Evolutionary conservation across 257 asterid genomes (phyloP).

Genomic region (Galeopsis tetrahit): DNA sequence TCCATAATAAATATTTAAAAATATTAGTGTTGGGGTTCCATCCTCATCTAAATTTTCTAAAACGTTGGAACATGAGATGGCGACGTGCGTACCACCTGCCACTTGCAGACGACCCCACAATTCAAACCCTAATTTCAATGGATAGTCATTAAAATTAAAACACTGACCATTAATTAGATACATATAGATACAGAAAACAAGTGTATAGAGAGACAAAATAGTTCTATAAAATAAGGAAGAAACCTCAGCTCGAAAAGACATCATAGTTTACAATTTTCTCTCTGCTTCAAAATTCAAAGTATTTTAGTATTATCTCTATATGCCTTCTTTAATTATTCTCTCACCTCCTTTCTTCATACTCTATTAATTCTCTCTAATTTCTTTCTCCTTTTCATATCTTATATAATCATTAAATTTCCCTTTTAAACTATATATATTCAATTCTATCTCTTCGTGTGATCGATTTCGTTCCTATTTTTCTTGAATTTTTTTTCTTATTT

Average conservation of each 20-base stretch:
- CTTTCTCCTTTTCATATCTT: slow-evolving; percentile 11
- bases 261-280: slow-evolving; percentile 25
- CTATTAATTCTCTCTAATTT: slow-evolving; percentile 29
- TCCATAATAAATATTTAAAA: no score
- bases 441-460: background rate
- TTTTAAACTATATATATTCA: background rate
- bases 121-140: slow-evolving; percentile 52
- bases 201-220: slow-evolving; percentile 20
- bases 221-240: slow-evolving; percentile 35
- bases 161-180: slow-evolving; percentile 21
- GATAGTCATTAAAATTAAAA: background rate
- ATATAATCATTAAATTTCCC: background rate
- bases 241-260: slow-evolving; percentile 32
- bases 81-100: slow-evolving; percentile 55
- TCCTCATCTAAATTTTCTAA: slow-evolving; percentile 14
- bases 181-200: slow-evolving; percentile 13
- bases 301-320: slow-evolving; percentile 13
- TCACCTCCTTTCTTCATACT: slow-evolving; percentile 34
- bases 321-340: slow-evolving; percentile 31
- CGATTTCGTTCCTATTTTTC: slow-evolving; percentile 33
- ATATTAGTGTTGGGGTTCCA: slow-evolving; percentile 15
- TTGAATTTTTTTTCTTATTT: background rate
- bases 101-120: slow-evolving; percentile 59
- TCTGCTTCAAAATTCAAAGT: slow-evolving; percentile 20
- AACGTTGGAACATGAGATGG: slow-evolving; percentile 48